Evolutionary conservation across 805 yeast species (phyloP).

Genomic region (Lachancea lanzarotensis): DNA sequence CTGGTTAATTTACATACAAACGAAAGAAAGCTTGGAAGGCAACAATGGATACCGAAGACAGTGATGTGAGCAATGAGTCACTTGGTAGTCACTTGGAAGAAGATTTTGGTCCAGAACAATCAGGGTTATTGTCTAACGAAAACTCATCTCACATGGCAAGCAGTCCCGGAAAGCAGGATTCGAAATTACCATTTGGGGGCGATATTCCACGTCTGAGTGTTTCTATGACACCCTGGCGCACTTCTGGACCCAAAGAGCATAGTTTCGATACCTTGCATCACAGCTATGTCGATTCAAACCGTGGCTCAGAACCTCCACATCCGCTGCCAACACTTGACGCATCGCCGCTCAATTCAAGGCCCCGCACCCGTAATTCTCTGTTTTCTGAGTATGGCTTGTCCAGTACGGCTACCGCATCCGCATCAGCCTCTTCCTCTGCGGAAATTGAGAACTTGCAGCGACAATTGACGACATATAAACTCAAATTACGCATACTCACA

Average conservation of each 20-base stretch:
- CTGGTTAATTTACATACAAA: neutral
- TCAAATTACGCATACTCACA: conserved; percentile 30
- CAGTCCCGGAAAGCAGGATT: neutral
- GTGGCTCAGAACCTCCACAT: neutral
- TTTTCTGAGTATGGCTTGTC: conserved; percentile 13
- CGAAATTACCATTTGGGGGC: neutral
- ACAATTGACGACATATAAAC: conserved; percentile 38
- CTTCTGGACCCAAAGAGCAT: neutral
- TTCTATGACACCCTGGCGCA: conserved; percentile 36
- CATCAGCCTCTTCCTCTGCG: conserved; percentile 10
- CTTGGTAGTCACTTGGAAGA: neutral
- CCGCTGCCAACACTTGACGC: conserved; percentile 7
- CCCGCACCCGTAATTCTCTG: conserved; percentile 16
- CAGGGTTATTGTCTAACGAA: neutral
- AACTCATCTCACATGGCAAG: neutral
- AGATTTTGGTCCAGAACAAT: neutral
- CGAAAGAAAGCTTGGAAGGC: neutral
- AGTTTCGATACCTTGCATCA: neutral
- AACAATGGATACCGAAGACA: neutral
- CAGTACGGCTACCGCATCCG: conserved; percentile 10
- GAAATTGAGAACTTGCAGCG: conserved; percentile 36
- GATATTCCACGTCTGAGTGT: conserved; percentile 29
- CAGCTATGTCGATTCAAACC: neutral
- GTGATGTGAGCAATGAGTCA: neutral
- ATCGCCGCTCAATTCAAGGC: conserved; percentile 17